These are phyloP conservation scores for Psilocybe cyanescens DNA, from an alignment of 768 basidiomycete genomes.

Conservation along the genomic window DNA sequence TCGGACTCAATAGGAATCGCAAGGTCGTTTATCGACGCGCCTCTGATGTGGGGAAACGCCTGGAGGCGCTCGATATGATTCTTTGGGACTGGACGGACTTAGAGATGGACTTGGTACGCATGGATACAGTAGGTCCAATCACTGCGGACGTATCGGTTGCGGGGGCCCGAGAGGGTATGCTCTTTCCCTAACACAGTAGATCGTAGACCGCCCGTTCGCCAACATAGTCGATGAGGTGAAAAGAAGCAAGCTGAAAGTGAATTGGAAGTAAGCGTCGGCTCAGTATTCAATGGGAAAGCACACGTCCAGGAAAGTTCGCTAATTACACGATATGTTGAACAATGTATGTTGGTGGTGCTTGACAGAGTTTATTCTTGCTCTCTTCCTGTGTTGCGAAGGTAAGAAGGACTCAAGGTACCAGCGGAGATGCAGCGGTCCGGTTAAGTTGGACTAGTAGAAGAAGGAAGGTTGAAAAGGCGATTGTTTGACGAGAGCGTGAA, in stretches of 20 bases:
- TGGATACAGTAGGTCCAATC: slow-evolving; percentile 3
- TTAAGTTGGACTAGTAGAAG: neutral
- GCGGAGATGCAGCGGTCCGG: neutral
- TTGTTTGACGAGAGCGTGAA: neutral
- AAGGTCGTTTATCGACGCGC: neutral
- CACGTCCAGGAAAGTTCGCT: neutral
- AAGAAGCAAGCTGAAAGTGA: neutral
- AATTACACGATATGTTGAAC: neutral
- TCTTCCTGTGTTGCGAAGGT: neutral
- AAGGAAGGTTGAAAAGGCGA: slow-evolving; percentile 2
- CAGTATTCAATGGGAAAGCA: neutral
- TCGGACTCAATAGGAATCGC: neutral
- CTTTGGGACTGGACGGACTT: neutral
- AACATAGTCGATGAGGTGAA: neutral
- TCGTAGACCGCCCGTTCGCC: neutral
- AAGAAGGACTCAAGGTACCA: neutral
- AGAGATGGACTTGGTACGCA: neutral
- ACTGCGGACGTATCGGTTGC: slow-evolving; percentile 1
- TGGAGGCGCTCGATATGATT: neutral
- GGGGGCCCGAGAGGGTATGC: neutral
- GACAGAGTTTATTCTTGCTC: neutral
- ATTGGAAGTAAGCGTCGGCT: too few species aligned
- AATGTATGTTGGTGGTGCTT: neutral
- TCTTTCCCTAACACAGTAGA: neutral
- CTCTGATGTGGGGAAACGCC: neutral